Base-by-base conservation (phyloP, 139 green algal species). In the Picochlorum sp. region DNA sequence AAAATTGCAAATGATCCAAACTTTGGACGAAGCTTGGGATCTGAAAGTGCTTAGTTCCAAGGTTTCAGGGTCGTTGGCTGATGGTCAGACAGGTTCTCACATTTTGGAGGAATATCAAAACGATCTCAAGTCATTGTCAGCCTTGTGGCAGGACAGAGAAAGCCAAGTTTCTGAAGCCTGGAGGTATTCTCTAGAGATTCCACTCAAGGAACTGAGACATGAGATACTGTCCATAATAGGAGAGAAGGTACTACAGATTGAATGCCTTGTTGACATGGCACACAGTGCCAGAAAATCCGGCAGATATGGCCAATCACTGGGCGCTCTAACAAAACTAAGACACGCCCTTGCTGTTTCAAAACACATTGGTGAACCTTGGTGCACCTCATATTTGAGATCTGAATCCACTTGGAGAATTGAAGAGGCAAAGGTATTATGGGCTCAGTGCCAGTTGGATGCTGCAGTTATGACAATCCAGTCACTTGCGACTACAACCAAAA, bases 381-480 rank as follows among this genome's bases (percentile, higher is more conserved):
- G 55, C 13, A n/a, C 25, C 5, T 22, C 22, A 20, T 29, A 49
- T 29, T 5, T 28, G 8, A 13, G 18, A n/a, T 41, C n/a, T 0
- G 41, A 61, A 5, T 51, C 69, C 22, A 32, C 24, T 4, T 84
- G 81, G 75, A 62, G 59, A n/a, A 30, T 89, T 33, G 85, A 94
- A 67, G 69, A 88, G 59, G 78, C 79, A 9, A 89, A 94, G 71
- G 55, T 87, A 65, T 65, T 89, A 63, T 94, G 85, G 85, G 68
- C 73, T 20, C 62, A 78, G 24, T 72, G 13, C 24, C 75, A 81
- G 60, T 55, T 67, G 29, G 55, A 65, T 45, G 52, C 79, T 29
- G 85, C 85, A 12, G 33, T 83, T 16, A 54, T 50, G 24, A 55
- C 57, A 45, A 43, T 32, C 18, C 54, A 25, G 16, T 57, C 13